Base-by-base conservation (phyloP, 495 filamentous ascomycete species). In the Echria macrotheca region DNA sequence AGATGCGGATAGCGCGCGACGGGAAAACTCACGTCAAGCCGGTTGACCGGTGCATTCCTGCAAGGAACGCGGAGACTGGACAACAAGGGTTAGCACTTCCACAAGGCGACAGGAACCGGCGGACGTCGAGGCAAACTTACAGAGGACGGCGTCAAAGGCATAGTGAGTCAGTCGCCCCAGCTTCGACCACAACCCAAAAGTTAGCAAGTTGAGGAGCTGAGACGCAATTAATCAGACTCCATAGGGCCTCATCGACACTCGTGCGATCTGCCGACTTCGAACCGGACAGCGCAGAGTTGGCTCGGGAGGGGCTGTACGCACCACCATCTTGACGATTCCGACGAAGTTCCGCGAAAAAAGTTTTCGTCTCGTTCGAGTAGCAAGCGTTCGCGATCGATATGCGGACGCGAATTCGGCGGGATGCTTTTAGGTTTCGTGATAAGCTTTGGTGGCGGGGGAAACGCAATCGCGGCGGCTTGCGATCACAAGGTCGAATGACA, bases 1-100 rank as follows among this genome's bases (percentile, higher is more conserved):
- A n/a, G n/a, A n/a, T n/a, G n/a, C 15, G 15, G 14, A 25, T 21
- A 23, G 17, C 23, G n/a, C 19, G 35, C 21, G 49, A 40, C 49
- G 46, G 15, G 46, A 36, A 44, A 59, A 83, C 86, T 76, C 91
- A 98, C 93, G 93, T 95, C 64, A 98, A 77, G 61, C 93, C 93
- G 31, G 93, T 97, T 46, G 89, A 95, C 38, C 93, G 88, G 69
- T 93, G 89, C 72, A 98, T 87, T 57, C 93, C 93, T 15, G 93
- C 93, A 36, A 98, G 86, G 63, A 96, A 90, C 48, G 93, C 86
- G 37, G 93, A 98, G 69, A 98, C 86, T 93, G 58, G 32, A 19
- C 33, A 19, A 5, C 28, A 36, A 35, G 23, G 36, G 55, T 69
- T 55, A 70, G 59, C 40, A 48, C 29, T 46, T 40, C 44, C 10